phyloP scores from a whole-genome alignment of 2,329 filamentous ascomycete genomes.

The Aspergillus luchuensis region DNA sequence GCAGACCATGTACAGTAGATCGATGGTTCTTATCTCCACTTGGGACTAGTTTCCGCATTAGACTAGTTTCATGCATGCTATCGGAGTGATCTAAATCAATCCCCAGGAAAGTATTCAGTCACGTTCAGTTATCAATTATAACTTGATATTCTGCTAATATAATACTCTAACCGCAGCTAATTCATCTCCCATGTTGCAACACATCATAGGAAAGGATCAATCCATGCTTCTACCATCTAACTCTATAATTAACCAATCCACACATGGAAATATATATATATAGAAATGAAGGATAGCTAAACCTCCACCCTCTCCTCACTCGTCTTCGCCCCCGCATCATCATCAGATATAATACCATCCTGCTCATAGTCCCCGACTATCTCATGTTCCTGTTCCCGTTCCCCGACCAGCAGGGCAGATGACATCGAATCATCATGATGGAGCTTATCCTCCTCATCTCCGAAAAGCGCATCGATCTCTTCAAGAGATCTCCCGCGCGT shows the following conservation, averaged over 20 bases:
- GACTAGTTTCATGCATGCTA: no score
- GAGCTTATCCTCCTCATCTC: constrained; percentile 22
- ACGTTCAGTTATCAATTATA: no score
- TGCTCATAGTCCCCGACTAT: neutral
- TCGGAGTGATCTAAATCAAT: no score
- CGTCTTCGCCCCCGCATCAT: neutral
- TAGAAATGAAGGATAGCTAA: neutral
- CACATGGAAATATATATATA: neutral
- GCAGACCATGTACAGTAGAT: no score
- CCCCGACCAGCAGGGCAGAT: neutral
- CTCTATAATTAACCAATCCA: neutral
- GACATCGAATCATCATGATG: neutral
- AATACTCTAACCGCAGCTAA: no score
- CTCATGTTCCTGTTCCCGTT: neutral
- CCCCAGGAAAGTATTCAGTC: no score
- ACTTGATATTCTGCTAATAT: no score
- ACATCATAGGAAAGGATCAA: no score
- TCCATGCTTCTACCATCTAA: neutral
- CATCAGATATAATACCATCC: neutral
- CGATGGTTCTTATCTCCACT: no score
- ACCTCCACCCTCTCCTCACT: neutral
- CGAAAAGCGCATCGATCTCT: constrained; percentile 60
- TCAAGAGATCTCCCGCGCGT: constrained; percentile 57
- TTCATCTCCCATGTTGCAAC: no score
- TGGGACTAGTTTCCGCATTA: no score